Percentiles rank a stretch among this genome's conserved stretches.
phyloP scores from a whole-genome alignment of 768 basidiomycete genomes.

The Suillus luteus region DNA sequence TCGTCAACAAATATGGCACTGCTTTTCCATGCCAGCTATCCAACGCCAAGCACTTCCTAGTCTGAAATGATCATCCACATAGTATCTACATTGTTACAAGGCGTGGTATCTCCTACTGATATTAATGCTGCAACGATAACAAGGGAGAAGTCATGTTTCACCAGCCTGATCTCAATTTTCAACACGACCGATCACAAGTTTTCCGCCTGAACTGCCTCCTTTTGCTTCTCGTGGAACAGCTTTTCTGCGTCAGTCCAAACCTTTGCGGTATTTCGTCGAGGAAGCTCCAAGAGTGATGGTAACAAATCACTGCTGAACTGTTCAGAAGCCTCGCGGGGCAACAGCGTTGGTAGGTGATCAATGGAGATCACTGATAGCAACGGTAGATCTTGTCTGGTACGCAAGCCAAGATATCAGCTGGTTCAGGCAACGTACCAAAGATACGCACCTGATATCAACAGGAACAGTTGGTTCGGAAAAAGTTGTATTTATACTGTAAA shows the following conservation, averaged over 20 bases:
- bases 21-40: constrained; percentile 3
- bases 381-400: constrained; percentile 58
- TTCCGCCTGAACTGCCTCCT: constrained; percentile 45
- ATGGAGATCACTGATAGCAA: constrained; percentile 88
- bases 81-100: not conserved
- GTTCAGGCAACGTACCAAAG: not conserved
- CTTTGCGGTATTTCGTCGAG: constrained; percentile 59
- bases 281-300: constrained; percentile 80
- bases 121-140: not conserved
- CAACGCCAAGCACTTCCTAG: not conserved
- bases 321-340: constrained; percentile 96
- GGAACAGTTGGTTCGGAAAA: constrained; percentile 90
- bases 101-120: not conserved
- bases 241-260: constrained; percentile 91
- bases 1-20: not conserved
- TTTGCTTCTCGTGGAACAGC: constrained; percentile 71
- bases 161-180: constrained; percentile 4
- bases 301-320: constrained; percentile 90
- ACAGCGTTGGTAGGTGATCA: constrained; percentile 92
- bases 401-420: not conserved
- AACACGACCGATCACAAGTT: not conserved
- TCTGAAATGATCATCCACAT: not conserved
- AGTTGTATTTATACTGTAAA: constrained; percentile 92
- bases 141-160: not conserved
- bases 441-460: constrained; percentile 75